phyloP scores from a whole-genome alignment of 345 rosid genomes.

The Lepidium didymum region DNA sequence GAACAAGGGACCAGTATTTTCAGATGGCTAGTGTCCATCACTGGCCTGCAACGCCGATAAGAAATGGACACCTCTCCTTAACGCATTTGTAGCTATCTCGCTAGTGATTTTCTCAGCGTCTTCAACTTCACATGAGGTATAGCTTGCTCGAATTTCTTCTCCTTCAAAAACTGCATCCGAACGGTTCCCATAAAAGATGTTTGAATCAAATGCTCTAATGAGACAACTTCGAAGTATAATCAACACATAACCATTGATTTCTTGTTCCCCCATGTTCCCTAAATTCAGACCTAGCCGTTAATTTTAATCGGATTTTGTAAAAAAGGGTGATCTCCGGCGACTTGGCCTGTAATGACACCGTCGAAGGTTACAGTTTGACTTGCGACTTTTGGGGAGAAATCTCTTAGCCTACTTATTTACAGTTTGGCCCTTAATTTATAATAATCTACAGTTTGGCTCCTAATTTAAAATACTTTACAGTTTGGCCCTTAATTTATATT shows the following conservation, averaged over 20 bases:
- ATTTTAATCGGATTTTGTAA: background rate
- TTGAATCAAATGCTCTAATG: background rate
- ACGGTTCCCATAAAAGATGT: background rate
- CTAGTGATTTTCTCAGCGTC: slow-evolving; percentile 36
- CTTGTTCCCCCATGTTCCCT: background rate
- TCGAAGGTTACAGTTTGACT: background rate
- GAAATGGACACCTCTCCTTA: slow-evolving; percentile 40
- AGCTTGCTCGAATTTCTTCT: slow-evolving; percentile 46
- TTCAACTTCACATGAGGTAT: slow-evolving; percentile 40
- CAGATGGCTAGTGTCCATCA: slow-evolving; percentile 68
- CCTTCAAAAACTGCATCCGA: slow-evolving; percentile 40
- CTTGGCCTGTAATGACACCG: background rate
- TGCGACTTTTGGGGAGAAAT: background rate
- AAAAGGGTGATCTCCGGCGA: background rate
- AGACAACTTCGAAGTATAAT: too few species aligned
- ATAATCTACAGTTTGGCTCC: background rate
- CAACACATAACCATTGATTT: too few species aligned
- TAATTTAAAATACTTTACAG: background rate
- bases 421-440: background rate
- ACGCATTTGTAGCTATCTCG: slow-evolving; percentile 41
- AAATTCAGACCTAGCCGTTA: background rate
- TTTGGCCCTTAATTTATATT: too few species aligned
- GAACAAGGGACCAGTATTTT: slow-evolving; percentile 56
- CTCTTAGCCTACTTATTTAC: background rate
- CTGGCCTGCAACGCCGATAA: slow-evolving; percentile 56